phyloP scores from a whole-genome alignment of 2,329 filamentous ascomycete species.

The Monosporascus cannonballus region DNA sequence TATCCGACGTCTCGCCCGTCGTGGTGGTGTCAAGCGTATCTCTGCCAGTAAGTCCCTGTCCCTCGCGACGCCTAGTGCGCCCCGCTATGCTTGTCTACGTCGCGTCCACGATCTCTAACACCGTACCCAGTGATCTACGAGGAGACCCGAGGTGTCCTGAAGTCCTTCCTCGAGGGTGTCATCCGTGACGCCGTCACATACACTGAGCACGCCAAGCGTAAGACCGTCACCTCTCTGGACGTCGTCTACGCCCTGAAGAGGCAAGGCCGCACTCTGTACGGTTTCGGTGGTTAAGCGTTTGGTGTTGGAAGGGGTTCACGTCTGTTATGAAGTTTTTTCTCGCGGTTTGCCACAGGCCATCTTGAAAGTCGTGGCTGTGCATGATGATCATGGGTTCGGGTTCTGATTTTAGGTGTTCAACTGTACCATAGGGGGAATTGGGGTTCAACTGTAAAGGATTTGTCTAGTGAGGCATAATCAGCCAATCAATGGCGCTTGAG shows the following conservation, averaged over 20 bases:
- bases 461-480: conserved; percentile 24
- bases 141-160: conserved; percentile 72
- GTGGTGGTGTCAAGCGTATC: conserved; percentile 99
- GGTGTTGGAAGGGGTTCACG: conserved; percentile 22
- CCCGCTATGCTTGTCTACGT: neutral
- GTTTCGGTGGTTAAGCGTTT: conserved; percentile 47
- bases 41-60: conserved; percentile 66
- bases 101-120: conserved; percentile 11
- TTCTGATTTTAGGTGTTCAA: conserved; percentile 28
- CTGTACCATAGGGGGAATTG: conserved; percentile 28
- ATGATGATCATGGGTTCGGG: conserved; percentile 29
- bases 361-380: conserved; percentile 24
- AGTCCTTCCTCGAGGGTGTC: conserved; percentile 78
- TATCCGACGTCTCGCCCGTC: conserved; percentile 95
- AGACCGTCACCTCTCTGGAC: conserved; percentile 62
- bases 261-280: conserved; percentile 61
- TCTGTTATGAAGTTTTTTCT: conserved; percentile 31
- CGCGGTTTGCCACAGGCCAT: conserved; percentile 19
- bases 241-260: conserved; percentile 59
- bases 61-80: no score
- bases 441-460: conserved; percentile 20
- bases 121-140: conserved; percentile 18
- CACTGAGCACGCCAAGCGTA: conserved; percentile 78
- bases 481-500: conserved; percentile 20
- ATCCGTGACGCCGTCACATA: conserved; percentile 76